Evolutionary conservation across 1,284 basidiomycete species (phyloP), one percentile per base, ranked within the genome.

Genomic region (Lignosus rhinocerotis): DNA sequence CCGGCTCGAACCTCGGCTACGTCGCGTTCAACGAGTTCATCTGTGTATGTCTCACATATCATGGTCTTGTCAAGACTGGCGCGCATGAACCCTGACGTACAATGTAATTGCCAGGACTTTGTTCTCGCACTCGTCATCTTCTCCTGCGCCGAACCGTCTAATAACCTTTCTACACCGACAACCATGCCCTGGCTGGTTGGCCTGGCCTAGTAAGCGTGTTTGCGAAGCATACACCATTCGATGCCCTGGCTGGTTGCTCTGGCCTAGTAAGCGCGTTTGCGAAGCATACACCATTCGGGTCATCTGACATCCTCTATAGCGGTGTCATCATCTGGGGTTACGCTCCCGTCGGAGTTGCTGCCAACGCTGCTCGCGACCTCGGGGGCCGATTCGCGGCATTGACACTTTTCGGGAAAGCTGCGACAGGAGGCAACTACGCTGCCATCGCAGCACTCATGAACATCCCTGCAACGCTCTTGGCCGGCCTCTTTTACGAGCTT

Each of bases 21-120:
- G 80, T 78, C 31, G 82, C 87, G 66, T 68, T 89, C 53, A 89
- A 87, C 68, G 88, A 90, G 61, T 87, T 88, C 63, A 74, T 86
- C 45, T 80, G 77, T 49, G 86, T 88, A 68, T 66, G 82, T 70
- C 39, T n/a, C 32, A 19, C 38, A 19, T 31, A 8, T 46, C n/a
- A 39, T 45, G n/a, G 17, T 36, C 31, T 38, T 61, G 59, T 57
- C 61, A 12, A 17, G 50, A 17, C 21, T 51, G 19, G 36, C 42
- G 19, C 39, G 34, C 16, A 11, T 14, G 36, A n/a, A n/a, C 36
- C n/a, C 36, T 14, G 14, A 14, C 36, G 12, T 1, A 39, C n/a
- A n/a, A 6, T 39, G 7, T n/a, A 1, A 17, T 11, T 19, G 25
- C 31, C 59, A 87, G 88, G 88, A 90, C 67, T 79, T 87, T 65